A percentile compares a stretch with the other conserved stretches of the same genome.
These are phyloP conservation scores for Talaromyces liani DNA, from an alignment of 495 filamentous ascomycete species.

Conservation along the genomic window DNA sequence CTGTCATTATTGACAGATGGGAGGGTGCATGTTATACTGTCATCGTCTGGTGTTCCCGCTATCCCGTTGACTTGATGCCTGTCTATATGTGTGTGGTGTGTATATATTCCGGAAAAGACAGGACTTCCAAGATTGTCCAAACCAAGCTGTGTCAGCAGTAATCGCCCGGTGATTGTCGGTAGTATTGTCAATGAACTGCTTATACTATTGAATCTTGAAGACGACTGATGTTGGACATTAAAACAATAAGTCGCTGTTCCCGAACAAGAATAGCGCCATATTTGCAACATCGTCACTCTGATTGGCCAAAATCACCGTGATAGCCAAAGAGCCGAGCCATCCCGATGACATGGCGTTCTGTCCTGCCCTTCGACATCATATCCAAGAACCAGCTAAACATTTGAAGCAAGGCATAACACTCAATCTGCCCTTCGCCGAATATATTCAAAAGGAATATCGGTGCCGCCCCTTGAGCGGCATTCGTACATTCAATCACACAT, in stretches of 20 bases:
- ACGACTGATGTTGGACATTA: background rate
- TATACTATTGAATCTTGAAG: background rate
- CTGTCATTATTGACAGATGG: background rate
- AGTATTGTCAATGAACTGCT: background rate
- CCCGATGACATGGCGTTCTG: background rate
- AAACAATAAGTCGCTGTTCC: background rate
- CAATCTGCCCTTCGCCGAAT: background rate
- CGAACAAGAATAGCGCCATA: slow-evolving; percentile 1
- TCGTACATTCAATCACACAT: background rate
- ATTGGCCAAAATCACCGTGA: background rate
- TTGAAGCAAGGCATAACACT: background rate
- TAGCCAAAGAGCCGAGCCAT: background rate
- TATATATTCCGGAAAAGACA: background rate
- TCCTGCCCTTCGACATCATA: background rate
- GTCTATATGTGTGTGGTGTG: background rate
- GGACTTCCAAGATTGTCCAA: background rate
- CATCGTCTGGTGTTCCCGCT: background rate
- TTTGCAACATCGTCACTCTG: background rate
- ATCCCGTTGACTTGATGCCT: background rate
- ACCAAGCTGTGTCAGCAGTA: background rate
- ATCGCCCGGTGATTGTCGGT: background rate
- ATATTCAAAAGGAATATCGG: background rate
- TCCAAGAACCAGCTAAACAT: background rate
- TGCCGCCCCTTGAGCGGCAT: background rate
- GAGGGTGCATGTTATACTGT: background rate